Percentiles rank a stretch among this genome's conserved stretches.
These are phyloP conservation scores for Copromyces sp. DNA, from an alignment of 495 filamentous ascomycete genomes.

Conservation along the genomic window DNA sequence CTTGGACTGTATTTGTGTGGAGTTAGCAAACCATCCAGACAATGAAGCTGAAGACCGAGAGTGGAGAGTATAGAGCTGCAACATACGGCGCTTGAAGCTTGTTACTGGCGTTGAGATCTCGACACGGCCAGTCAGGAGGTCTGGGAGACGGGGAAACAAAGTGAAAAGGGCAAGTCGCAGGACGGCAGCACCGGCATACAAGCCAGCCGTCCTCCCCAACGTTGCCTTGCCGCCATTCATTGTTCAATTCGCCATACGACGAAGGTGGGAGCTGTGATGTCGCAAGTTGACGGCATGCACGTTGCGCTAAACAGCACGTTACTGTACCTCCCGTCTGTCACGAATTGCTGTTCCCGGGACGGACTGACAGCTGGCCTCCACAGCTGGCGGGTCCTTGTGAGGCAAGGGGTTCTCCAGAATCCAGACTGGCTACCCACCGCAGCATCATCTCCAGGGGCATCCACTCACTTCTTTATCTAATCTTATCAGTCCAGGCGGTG, in stretches of 20 bases:
- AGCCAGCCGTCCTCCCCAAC: conserved; percentile 52
- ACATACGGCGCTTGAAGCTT: conserved; percentile 91
- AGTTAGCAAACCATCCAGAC: background rate
- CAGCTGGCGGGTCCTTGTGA: background rate
- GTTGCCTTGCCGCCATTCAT: conserved; percentile 39
- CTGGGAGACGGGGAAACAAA: conserved; percentile 73
- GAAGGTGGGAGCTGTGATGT: conserved; percentile 4
- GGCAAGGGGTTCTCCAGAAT: background rate
- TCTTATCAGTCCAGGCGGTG: conserved; percentile 14
- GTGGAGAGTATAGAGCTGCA: background rate
- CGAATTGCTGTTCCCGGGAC: background rate
- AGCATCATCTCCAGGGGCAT: background rate
- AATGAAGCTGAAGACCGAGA: background rate
- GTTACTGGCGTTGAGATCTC: conserved; percentile 95
- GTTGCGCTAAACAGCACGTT: background rate
- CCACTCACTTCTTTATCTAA: background rate
- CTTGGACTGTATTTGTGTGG: conserved; percentile 57
- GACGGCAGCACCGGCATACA: conserved; percentile 67
- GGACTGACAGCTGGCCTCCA: conserved; percentile 1
- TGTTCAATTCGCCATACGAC: conserved; percentile 28
- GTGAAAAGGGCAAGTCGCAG: conserved; percentile 73
- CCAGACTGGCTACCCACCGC: background rate
- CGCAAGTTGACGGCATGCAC: background rate
- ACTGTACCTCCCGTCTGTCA: background rate
- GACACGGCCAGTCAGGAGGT: conserved; percentile 79